Base-by-base conservation (phyloP, 2,329 filamentous ascomycete species). In the Talaromyces sp. region DNA sequence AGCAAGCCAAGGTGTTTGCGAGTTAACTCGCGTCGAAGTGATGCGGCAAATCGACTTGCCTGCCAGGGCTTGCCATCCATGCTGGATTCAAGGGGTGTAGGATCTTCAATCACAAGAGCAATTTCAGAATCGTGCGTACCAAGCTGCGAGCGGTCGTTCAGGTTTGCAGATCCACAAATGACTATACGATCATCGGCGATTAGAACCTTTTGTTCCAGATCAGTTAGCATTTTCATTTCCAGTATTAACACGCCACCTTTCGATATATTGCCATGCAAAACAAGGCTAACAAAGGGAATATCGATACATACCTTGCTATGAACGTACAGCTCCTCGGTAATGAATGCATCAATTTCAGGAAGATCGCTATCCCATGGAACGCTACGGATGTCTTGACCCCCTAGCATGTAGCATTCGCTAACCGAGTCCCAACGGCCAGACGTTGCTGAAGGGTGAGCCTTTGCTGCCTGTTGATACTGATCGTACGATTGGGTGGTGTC, bases 101-200 rank as follows among this genome's bases (percentile, higher is more conserved):
- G 88, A 70, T 97, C 93, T 67, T 95, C 88, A 81, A 97, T 89
- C 46, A 97, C 86, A 56, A 97, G 89, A 39, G 89, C 88, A 39
- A 97, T 82, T 71, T 97, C 93, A 51, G 89, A 94, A 73, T 97
- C 93, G 72, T 96, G 93, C 65, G 87, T 84, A 13, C 93, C 93
- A 5, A 94, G 77, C 73, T 96, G 92, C 53, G 89, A 85, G 56
- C 93, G 87, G 70, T 97, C 93, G 71, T 97, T 97, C 66, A 97
- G 81, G 73, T 97, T 97, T 63, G 89, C 90, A 25, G 87, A 91
- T 17, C 91, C 91, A 69, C 91, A 94, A 55, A 97, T 84, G 1
- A 89, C 91, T 50, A 91, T 82, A 56, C 86, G 85, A 71, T 97
- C 93, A 69, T 97, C 92, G 1, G 88, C 88, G 64, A 97, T 93